Conservation (phyloP, 2,329 filamentous ascomycete species). For the Botrytis byssoidea region DNA sequence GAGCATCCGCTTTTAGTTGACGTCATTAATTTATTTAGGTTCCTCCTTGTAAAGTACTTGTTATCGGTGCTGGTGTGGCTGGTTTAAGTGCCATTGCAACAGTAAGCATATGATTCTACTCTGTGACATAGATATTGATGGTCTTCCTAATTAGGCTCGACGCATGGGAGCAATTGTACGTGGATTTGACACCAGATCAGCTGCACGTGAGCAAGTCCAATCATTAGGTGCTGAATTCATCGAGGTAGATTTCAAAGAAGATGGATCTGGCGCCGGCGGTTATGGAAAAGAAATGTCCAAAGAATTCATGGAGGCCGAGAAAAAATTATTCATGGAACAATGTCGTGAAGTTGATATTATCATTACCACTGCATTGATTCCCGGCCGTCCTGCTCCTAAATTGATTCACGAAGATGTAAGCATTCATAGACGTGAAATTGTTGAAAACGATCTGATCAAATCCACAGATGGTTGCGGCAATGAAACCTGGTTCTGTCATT, state of each 20-base stretch:
- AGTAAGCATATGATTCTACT: constrained; percentile 39
- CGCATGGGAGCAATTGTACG: constrained; percentile 86
- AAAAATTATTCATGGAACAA: constrained; percentile 88
- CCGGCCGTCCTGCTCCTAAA: constrained; percentile 77
- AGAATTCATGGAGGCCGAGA: constrained; percentile 88
- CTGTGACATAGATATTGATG: constrained; percentile 9
- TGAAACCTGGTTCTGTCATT: constrained; percentile 87
- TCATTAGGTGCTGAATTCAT: constrained; percentile 88
- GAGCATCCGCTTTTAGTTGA: constrained; percentile 8
- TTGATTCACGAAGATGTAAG: constrained; percentile 70
- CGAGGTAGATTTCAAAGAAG: constrained; percentile 81
- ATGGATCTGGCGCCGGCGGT: constrained; percentile 78
- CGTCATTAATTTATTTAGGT: constrained; percentile 55
- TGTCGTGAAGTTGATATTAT: constrained; percentile 87
- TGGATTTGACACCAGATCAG: constrained; percentile 88
- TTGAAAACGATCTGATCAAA: background rate
- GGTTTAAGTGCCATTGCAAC: constrained; percentile 86
- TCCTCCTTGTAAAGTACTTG: constrained; percentile 83
- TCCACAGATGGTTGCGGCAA: constrained; percentile 51
- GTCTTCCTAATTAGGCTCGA: constrained; percentile 51
- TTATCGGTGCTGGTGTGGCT: constrained; percentile 87
- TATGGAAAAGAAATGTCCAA: constrained; percentile 95
- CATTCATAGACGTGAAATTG: constrained; percentile 43
- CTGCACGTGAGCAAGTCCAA: constrained; percentile 84
- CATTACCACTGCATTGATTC: constrained; percentile 88